These are phyloP conservation scores for Geranium rotundifolium DNA, from an alignment of 345 rosid genomes.

Conservation along the genomic window DNA sequence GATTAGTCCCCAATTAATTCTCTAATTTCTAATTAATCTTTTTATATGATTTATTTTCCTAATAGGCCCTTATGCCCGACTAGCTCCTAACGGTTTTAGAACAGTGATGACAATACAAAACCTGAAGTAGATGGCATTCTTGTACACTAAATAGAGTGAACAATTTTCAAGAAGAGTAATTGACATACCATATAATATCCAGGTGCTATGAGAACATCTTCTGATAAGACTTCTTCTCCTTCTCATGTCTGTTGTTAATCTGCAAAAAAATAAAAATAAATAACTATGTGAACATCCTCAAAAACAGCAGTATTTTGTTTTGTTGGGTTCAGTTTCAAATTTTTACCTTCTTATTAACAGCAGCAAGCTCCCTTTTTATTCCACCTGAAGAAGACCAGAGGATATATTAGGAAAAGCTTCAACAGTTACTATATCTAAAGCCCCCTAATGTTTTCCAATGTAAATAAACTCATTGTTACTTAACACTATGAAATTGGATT, in stretches of 20 bases:
- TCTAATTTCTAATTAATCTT: too few species aligned
- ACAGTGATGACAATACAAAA: too few species aligned
- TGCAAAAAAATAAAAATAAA: constrained; percentile 16
- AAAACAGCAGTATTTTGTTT: constrained; percentile 2
- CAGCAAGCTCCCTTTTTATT: constrained; percentile 68
- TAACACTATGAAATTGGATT: too few species aligned
- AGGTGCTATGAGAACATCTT: constrained; percentile 52
- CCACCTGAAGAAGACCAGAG: constrained; percentile 46
- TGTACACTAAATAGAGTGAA: too few species aligned
- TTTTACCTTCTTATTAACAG: constrained; percentile 68
- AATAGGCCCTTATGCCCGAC: too few species aligned
- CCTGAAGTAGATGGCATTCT: too few species aligned
- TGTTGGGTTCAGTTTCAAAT: constrained; percentile 1
- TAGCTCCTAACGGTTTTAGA: too few species aligned
- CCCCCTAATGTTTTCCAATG: not conserved
- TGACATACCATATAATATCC: not conserved
- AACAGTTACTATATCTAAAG: not conserved
- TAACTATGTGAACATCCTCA: constrained; percentile 1
- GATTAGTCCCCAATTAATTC: too few species aligned
- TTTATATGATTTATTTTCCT: too few species aligned
- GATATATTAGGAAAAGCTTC: not conserved
- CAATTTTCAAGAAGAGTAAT: too few species aligned
- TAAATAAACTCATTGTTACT: too few species aligned
- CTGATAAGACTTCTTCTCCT: constrained; percentile 58
- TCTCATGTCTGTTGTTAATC: constrained; percentile 52